These are phyloP conservation scores for Xanthoconium stramineum DNA, from an alignment of 768 basidiomycete species.

Conservation along the genomic window DNA sequence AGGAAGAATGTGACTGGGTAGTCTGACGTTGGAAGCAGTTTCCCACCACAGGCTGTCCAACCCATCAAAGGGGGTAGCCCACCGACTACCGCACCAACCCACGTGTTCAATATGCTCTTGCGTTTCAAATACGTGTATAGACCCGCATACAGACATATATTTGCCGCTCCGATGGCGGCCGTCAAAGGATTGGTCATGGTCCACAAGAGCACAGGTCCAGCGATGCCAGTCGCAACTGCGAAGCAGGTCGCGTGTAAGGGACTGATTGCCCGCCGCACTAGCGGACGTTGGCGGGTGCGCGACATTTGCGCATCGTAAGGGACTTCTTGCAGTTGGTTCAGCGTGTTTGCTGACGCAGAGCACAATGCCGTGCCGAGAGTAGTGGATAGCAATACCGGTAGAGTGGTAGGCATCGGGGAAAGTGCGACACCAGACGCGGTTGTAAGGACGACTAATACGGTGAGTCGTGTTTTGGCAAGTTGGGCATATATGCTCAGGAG, in stretches of 20 bases:
- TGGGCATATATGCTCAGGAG: constrained; percentile 71
- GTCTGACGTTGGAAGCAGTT: constrained; percentile 59
- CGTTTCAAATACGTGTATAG: constrained; percentile 93
- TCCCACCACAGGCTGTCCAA: constrained; percentile 92
- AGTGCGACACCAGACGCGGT: constrained; percentile 92
- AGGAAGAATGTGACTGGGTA: constrained; percentile 61
- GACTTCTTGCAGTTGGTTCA: constrained; percentile 93
- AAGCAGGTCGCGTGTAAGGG: constrained; percentile 84
- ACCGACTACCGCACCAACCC: constrained; percentile 93
- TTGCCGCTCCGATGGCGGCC: constrained; percentile 76
- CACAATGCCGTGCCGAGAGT: constrained; percentile 89
- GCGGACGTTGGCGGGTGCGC: constrained; percentile 82
- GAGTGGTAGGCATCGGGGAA: constrained; percentile 79
- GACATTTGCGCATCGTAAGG: constrained; percentile 98
- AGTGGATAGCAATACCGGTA: constrained; percentile 82
- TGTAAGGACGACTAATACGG: constrained; percentile 79
- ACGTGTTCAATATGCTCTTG: constrained; percentile 78
- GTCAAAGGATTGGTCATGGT: constrained; percentile 84
- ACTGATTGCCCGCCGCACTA: constrained; percentile 80
- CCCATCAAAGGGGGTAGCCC: constrained; percentile 95
- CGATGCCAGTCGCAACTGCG: constrained; percentile 68
- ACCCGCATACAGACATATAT: constrained; percentile 87
- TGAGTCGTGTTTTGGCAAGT: constrained; percentile 82
- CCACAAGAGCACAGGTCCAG: constrained; percentile 77
- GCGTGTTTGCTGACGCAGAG: constrained; percentile 87